Percentiles rank a stretch among this genome's conserved stretches.
Evolutionary conservation across 306 rosid genomes (phyloP).

Genomic region (Vicia faba): DNA sequence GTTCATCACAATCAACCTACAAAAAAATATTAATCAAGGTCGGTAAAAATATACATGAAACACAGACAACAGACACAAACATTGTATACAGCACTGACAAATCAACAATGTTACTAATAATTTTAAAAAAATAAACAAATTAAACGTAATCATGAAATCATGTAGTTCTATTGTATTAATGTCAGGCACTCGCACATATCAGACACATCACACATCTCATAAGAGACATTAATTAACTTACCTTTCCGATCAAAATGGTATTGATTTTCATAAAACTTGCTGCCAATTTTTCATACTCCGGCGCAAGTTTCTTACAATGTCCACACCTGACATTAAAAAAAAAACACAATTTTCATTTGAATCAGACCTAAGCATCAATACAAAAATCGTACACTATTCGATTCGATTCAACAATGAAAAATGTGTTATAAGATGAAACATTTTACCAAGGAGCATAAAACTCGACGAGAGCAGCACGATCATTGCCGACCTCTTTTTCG

Average conservation of each 20-base stretch:
- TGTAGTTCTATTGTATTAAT: no score
- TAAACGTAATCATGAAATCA: no score
- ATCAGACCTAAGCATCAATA: no score
- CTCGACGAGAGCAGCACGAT: constrained; percentile 81
- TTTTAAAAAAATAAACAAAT: no score
- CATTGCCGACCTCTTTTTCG: constrained; percentile 80
- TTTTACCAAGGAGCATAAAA: constrained; percentile 93
- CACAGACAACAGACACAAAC: no score
- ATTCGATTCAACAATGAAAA: neutral
- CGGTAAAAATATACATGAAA: neutral
- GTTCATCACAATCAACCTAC: constrained; percentile 93
- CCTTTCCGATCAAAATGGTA: constrained; percentile 78
- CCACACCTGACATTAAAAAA: constrained; percentile 69
- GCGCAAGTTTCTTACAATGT: constrained; percentile 90
- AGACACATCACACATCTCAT: neutral
- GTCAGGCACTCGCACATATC: no score
- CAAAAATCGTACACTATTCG: no score
- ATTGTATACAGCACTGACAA: no score
- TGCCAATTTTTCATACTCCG: constrained; percentile 85
- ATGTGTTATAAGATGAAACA: neutral
- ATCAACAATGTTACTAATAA: no score
- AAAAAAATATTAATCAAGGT: neutral
- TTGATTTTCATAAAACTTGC: constrained; percentile 68
- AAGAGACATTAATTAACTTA: constrained; percentile 11
- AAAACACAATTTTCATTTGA: neutral